These are phyloP conservation scores for Ostreobium quekettii DNA, from an alignment of 139 green algal genomes.

Conservation along the genomic window DNA sequence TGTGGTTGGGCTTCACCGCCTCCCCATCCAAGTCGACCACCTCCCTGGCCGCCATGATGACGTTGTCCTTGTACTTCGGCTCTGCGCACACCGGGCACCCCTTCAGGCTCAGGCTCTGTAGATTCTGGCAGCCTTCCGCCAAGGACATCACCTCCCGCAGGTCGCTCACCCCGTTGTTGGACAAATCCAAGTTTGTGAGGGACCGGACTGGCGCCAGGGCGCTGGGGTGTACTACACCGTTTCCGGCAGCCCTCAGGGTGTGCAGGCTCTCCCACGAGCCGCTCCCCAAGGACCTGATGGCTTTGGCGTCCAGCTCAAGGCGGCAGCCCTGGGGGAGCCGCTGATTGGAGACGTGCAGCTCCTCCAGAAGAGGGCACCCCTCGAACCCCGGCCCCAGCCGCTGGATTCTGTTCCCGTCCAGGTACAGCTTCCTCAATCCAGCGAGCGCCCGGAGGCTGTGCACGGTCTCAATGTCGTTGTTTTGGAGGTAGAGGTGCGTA, in stretches of 20 bases:
- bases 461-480: constrained; percentile 35
- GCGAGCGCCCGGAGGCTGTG: constrained; percentile 13
- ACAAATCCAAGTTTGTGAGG: neutral
- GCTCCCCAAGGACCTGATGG: constrained; percentile 1
- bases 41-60: constrained; percentile 32
- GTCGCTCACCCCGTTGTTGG: neutral
- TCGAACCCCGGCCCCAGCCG: neutral
- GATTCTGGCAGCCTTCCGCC: neutral
- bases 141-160: constrained; percentile 15
- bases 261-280: neutral
- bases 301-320: constrained; percentile 25
- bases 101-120: constrained; percentile 24
- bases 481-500: constrained; percentile 43
- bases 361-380: constrained; percentile 26
- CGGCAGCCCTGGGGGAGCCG: constrained; percentile 19
- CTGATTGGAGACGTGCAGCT: constrained; percentile 41
- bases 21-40: constrained; percentile 28
- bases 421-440: constrained; percentile 40
- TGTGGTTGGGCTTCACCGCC: constrained; percentile 1
- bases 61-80: constrained; percentile 34
- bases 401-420: constrained; percentile 34
- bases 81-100: constrained; percentile 15
- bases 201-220: neutral
- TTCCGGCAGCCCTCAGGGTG: neutral
- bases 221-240: neutral